Conservation (phyloP, 2,329 filamentous ascomycete species). For the Colletotrichum brevisporum region DNA sequence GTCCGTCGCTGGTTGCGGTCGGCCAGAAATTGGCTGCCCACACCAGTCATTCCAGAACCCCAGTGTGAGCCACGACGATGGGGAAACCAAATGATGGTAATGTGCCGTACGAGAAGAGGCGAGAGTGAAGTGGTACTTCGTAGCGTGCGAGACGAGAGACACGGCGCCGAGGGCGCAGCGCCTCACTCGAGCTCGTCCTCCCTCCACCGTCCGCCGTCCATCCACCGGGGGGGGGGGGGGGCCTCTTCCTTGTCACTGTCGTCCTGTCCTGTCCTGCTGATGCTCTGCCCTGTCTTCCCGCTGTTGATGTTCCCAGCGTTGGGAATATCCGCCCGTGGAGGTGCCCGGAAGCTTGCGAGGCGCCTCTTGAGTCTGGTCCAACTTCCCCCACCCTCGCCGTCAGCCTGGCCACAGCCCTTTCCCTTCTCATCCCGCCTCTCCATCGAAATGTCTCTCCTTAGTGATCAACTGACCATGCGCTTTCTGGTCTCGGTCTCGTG, state of each 20-base stretch:
- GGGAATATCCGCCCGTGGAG: too few relatives aligned
- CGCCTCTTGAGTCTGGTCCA: background rate
- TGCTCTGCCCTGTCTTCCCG: too few relatives aligned
- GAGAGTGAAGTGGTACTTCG: background rate
- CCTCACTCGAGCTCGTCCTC: conserved; percentile 1
- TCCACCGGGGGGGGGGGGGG: background rate
- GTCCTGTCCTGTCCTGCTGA: background rate
- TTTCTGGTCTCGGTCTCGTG: conserved; percentile 29
- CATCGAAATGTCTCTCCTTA: conserved; percentile 36
- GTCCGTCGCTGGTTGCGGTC: conserved; percentile 25
- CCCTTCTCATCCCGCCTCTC: conserved; percentile 17
- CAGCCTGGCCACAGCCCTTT: background rate
- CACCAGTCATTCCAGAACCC: conserved; percentile 39
- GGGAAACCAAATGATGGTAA: conserved; percentile 13
- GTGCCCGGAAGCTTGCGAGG: background rate
- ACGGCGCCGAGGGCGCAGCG: conserved; percentile 24
- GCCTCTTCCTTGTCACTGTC: conserved; percentile 8
- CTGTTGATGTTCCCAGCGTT: too few relatives aligned
- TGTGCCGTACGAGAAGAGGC: conserved; percentile 24
- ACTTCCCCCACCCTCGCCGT: background rate
- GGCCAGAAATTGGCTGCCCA: conserved; percentile 38
- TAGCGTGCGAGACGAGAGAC: conserved; percentile 33
- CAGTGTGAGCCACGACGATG: conserved; percentile 25
- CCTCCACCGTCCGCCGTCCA: conserved; percentile 14
- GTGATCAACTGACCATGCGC: conserved; percentile 37